Conservation (phyloP, 176 grass and related monocot species). For the Bromus sterilis region DNA sequence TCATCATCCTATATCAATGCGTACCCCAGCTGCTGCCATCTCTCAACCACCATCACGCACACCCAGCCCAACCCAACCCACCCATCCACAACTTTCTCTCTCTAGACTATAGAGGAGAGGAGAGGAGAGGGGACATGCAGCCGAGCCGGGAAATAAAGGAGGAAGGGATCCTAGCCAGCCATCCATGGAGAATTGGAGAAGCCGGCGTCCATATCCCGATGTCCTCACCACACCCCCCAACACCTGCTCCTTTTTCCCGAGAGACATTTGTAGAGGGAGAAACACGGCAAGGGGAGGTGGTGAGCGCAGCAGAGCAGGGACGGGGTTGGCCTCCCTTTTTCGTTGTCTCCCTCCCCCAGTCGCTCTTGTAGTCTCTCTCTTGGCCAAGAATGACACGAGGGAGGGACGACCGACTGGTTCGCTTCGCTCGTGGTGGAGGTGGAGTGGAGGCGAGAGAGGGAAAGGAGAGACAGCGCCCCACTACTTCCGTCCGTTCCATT, state of each 20-base stretch:
- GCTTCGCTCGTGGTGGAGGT: not conserved
- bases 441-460: not conserved
- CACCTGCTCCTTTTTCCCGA: not conserved
- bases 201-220: not conserved
- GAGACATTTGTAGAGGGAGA: slow-evolving; percentile 15
- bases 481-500: not conserved
- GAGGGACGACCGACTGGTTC: not conserved
- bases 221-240: not conserved
- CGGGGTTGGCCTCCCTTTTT: not conserved
- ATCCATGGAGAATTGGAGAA: not conserved
- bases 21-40: not conserved
- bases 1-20: not conserved
- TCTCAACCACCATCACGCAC: not conserved
- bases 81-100: not conserved
- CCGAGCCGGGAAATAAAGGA: not conserved
- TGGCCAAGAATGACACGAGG: not conserved
- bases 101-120: too few relatives aligned
- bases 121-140: not conserved
- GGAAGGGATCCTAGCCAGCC: not conserved
- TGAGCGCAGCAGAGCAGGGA: not conserved
- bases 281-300: not conserved
- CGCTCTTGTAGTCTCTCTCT: not conserved
- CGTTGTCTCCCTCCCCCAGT: not conserved
- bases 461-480: slow-evolving; percentile 1
- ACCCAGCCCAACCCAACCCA: too few relatives aligned